phyloP scores from a whole-genome alignment of 2,329 filamentous ascomycete genomes.

The Colletotrichum orchidophilum region DNA sequence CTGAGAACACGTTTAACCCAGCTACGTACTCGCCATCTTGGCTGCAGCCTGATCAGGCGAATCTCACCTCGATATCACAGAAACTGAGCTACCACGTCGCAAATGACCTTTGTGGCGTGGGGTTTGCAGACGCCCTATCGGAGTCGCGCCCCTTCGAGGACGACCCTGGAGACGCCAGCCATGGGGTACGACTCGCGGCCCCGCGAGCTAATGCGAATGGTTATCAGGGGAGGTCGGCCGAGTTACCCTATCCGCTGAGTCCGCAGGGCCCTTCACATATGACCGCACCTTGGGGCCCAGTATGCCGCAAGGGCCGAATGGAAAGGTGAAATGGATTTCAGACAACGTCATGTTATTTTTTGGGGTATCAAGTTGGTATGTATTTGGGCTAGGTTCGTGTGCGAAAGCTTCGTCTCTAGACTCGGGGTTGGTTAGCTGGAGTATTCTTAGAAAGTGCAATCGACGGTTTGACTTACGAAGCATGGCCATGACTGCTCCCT shows the following conservation, averaged over 20 bases:
- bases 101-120: too few relatives aligned
- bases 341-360: not conserved
- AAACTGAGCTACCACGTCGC: too few relatives aligned
- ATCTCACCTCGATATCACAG: too few relatives aligned
- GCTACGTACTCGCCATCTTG: not conserved
- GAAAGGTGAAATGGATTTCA: too few relatives aligned
- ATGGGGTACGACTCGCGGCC: not conserved
- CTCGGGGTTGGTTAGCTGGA: not conserved
- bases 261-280: not conserved
- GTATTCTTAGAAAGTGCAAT: not conserved
- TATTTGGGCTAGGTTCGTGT: conserved; percentile 2
- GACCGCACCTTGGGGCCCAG: not conserved
- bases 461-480: conserved; percentile 14
- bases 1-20: not conserved
- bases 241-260: not conserved
- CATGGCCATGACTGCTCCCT: conserved; percentile 20
- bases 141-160: not conserved
- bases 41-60: not conserved
- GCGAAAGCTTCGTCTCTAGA: not conserved
- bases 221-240: not conserved
- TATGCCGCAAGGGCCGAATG: not conserved
- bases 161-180: not conserved
- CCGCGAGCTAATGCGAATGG: not conserved
- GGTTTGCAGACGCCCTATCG: too few relatives aligned
- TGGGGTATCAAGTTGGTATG: conserved; percentile 30